A percentile compares a stretch with the other conserved stretches of the same genome.
Evolutionary conservation across 1,284 basidiomycete species (phyloP).

Genomic region (Heterobasidion parviporum): DNA sequence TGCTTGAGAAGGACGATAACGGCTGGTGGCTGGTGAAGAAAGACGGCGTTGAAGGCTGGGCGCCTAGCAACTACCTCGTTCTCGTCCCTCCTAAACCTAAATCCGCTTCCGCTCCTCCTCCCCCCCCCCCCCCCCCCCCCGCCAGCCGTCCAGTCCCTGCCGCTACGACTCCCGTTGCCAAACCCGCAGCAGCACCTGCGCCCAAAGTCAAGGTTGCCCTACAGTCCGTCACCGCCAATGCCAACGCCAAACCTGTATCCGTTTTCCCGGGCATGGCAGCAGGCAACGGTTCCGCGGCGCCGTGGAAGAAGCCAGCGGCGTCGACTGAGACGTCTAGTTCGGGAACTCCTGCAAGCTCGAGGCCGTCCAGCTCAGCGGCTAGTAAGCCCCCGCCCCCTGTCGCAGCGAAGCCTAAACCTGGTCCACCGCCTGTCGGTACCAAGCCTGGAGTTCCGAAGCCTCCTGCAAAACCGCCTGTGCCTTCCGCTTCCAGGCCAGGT

Average conservation of each 20-base stretch:
- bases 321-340: slow-evolving; percentile 25
- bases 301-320: slow-evolving; percentile 58
- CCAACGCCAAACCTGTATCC: slow-evolving; percentile 58
- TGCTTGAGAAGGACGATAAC: slow-evolving; percentile 90
- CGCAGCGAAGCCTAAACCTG: slow-evolving; percentile 35
- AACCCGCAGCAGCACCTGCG: slow-evolving; percentile 29
- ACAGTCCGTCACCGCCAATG: slow-evolving; percentile 42
- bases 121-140: slow-evolving; percentile 38
- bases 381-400: slow-evolving; percentile 46
- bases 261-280: slow-evolving; percentile 67
- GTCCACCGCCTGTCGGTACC: slow-evolving; percentile 21
- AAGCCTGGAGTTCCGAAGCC: slow-evolving; percentile 28
- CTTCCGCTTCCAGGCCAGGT: slow-evolving; percentile 9
- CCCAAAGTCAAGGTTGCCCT: slow-evolving; percentile 20
- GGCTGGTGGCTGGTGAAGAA: slow-evolving; percentile 98
- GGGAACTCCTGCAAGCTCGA: slow-evolving; percentile 40
- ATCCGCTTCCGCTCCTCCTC: slow-evolving; percentile 53
- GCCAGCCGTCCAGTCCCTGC: slow-evolving; percentile 20
- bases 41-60: slow-evolving; percentile 83
- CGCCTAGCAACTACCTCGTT: slow-evolving; percentile 91
- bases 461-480: slow-evolving; percentile 22
- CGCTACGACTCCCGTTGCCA: slow-evolving; percentile 20
- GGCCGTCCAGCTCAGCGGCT: slow-evolving; percentile 45
- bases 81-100: slow-evolving; percentile 58
- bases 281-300: slow-evolving; percentile 57